Conservation (phyloP, 116 monocot genomes). For the Trichopus zeylanicus region DNA sequence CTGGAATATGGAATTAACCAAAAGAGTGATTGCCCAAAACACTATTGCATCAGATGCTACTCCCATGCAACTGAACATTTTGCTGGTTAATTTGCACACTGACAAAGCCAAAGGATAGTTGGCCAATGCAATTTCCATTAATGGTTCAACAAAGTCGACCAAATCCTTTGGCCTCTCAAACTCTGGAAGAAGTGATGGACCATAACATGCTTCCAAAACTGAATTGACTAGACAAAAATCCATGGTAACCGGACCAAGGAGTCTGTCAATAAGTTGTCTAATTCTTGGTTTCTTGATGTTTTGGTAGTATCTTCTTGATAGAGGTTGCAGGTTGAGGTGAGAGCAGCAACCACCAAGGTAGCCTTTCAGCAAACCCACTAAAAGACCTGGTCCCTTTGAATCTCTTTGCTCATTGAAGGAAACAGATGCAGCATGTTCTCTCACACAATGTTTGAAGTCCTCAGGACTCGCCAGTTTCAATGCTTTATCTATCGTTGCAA, state of each 20-base stretch:
- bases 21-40: constrained; percentile 69
- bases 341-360: constrained; percentile 45
- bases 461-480: constrained; percentile 33
- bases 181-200: constrained; percentile 54
- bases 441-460: constrained; percentile 47
- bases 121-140: constrained; percentile 56
- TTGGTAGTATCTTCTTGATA: constrained; percentile 50
- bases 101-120: constrained; percentile 69
- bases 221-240: constrained; percentile 57
- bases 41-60: constrained; percentile 19
- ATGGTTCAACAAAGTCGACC: constrained; percentile 54
- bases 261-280: constrained; percentile 37
- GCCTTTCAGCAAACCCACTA: constrained; percentile 21
- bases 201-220: constrained; percentile 64
- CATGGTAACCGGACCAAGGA: constrained; percentile 51
- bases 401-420: constrained; percentile 6
- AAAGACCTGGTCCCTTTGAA: background rate
- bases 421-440: constrained; percentile 55
- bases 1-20: constrained; percentile 71
- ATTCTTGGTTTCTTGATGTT: constrained; percentile 60
- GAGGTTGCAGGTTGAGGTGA: constrained; percentile 12
- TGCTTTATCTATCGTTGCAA: constrained; percentile 46
- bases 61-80: constrained; percentile 10
- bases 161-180: constrained; percentile 39
- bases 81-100: constrained; percentile 24